A percentile compares a stretch with the other conserved stretches of the same genome.
These are phyloP conservation scores for Mycena alexandri DNA, from an alignment of 768 basidiomycete genomes.

Conservation along the genomic window DNA sequence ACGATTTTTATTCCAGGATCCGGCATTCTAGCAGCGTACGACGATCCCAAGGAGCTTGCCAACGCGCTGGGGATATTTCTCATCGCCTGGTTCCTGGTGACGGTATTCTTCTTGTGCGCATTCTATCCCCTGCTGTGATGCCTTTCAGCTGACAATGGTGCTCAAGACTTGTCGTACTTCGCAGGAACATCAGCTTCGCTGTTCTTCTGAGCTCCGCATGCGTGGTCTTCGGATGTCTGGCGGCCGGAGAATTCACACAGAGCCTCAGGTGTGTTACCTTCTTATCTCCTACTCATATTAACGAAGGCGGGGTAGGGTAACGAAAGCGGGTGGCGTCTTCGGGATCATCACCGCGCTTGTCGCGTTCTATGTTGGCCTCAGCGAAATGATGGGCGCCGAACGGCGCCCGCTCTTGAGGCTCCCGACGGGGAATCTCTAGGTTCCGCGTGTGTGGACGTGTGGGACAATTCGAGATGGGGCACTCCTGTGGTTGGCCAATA, in stretches of 20 bases:
- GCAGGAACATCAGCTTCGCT: constrained; percentile 57
- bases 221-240: constrained; percentile 58
- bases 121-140: not conserved
- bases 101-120: constrained; percentile 71
- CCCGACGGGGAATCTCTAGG: constrained; percentile 39
- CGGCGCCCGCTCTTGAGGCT: constrained; percentile 52
- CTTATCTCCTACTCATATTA: not conserved
- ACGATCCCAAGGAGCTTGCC: constrained; percentile 52
- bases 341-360: constrained; percentile 61
- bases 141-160: too few relatives aligned
- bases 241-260: constrained; percentile 52
- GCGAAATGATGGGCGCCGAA: constrained; percentile 58
- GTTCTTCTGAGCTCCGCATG: constrained; percentile 52
- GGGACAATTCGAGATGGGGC: too few relatives aligned
- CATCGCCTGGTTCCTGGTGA: constrained; percentile 75
- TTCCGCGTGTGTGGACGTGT: too few relatives aligned
- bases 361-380: constrained; percentile 62
- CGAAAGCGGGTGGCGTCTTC: constrained; percentile 59
- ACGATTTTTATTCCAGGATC: constrained; percentile 74
- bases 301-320: constrained; percentile 41
- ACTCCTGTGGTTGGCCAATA: too few relatives aligned
- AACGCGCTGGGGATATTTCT: constrained; percentile 79
- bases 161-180: constrained; percentile 52
- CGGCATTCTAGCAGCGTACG: constrained; percentile 68
- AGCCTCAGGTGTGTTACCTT: constrained; percentile 44